A percentile compares a stretch with the other conserved stretches of the same genome.
phyloP scores from a whole-genome alignment of 2,329 filamentous ascomycete species.

The Aspergillus floridensis region DNA sequence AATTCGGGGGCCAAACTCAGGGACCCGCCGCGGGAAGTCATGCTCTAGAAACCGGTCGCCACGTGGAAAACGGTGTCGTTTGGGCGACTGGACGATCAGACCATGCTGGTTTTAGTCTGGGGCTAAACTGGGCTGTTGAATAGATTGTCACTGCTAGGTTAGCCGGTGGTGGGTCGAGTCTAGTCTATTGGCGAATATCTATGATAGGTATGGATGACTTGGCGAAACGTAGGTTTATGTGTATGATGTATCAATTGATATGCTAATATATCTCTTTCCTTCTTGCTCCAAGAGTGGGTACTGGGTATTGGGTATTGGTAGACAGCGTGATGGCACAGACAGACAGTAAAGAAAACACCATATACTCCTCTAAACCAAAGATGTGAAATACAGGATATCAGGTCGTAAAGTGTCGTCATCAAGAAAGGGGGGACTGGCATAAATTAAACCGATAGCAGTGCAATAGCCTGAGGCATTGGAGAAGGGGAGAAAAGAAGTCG shows the following conservation, averaged over 20 bases:
- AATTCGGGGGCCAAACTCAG: background rate
- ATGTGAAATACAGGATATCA: conserved; percentile 3
- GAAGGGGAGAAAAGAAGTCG: background rate
- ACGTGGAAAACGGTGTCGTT: background rate
- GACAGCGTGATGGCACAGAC: background rate
- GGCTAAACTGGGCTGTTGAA: too few relatives aligned
- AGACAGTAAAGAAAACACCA: background rate
- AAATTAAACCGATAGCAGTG: too few relatives aligned
- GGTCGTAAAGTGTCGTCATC: background rate
- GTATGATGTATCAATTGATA: background rate
- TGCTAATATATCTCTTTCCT: background rate
- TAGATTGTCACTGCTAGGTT: too few relatives aligned
- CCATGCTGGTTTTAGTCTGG: background rate
- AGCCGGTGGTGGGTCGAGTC: background rate
- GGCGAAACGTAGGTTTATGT: background rate
- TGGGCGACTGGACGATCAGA: background rate
- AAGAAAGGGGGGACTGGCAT: background rate
- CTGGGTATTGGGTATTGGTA: background rate
- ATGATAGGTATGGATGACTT: too few relatives aligned
- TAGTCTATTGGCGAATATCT: background rate
- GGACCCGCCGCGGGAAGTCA: background rate
- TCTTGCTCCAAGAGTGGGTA: background rate
- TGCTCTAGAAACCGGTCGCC: background rate
- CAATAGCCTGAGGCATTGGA: too few relatives aligned
- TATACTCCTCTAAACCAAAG: background rate